A percentile compares a stretch with the other conserved stretches of the same genome.
Conservation (phyloP, 176 grass and related monocot genomes). For the Aechmea fasciata region DNA sequence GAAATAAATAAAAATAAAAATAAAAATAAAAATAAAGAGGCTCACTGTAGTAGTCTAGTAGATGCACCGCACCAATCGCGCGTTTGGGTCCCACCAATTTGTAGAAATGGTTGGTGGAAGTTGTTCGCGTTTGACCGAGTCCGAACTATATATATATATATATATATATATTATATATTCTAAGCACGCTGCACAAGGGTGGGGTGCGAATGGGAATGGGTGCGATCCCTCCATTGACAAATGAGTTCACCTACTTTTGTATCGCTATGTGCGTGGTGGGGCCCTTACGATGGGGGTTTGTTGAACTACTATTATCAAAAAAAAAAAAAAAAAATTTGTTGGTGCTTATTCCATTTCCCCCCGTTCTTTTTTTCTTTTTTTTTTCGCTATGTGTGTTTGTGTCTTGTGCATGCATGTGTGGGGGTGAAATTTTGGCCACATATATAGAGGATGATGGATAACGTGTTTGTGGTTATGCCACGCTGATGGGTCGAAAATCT, state of each 20-base stretch:
- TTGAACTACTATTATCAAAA: too few species aligned
- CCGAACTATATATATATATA: too few species aligned
- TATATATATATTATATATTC: too few species aligned
- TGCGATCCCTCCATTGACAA: too few species aligned
- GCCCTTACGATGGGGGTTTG: too few species aligned
- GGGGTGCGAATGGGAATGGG: not conserved
- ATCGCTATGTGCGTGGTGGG: too few species aligned
- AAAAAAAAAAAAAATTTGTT: too few species aligned
- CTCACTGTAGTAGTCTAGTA: not conserved
- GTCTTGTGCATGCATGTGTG: not conserved
- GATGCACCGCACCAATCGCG: not conserved
- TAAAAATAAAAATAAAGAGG: not conserved
- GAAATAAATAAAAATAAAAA: too few species aligned
- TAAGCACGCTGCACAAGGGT: not conserved
- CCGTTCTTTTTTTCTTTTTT: too few species aligned
- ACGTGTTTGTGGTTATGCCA: conserved; percentile 37
- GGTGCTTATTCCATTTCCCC: too few species aligned
- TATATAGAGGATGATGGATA: not conserved
- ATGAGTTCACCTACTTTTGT: too few species aligned
- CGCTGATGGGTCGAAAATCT: not conserved
- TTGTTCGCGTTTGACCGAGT: not conserved
- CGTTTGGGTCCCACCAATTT: not conserved
- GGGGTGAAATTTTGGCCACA: too few species aligned
- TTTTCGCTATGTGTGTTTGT: not conserved
- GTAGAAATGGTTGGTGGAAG: not conserved